Conservation (phyloP, 2,329 filamentous ascomycete genomes). For the Endoconidiophora laricicola region DNA sequence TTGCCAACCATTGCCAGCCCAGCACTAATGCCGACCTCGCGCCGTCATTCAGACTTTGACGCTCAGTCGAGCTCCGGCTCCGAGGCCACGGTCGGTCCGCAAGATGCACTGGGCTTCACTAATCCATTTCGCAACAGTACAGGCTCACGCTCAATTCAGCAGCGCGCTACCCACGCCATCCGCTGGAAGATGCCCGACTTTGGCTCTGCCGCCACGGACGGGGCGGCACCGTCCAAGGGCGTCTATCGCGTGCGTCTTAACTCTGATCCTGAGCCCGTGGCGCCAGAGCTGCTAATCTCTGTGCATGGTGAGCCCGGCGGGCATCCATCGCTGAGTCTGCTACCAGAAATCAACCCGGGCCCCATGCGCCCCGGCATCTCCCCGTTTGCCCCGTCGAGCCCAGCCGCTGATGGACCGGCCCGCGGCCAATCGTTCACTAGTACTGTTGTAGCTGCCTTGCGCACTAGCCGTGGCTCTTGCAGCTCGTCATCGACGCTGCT, state of each 20-base stretch:
- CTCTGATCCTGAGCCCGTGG: slow-evolving; percentile 8
- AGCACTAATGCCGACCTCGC: slow-evolving; percentile 20
- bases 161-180: slow-evolving; percentile 3
- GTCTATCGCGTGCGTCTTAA: slow-evolving; percentile 8
- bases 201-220: not conserved
- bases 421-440: slow-evolving; percentile 15
- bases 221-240: not conserved
- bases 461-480: slow-evolving; percentile 12
- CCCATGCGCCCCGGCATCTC: slow-evolving; percentile 9
- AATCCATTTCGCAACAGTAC: slow-evolving; percentile 2
- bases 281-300: slow-evolving; percentile 7
- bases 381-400: slow-evolving; percentile 9
- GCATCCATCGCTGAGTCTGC: not conserved
- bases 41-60: slow-evolving; percentile 9
- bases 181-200: slow-evolving; percentile 12
- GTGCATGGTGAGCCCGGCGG: not conserved
- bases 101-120: not conserved
- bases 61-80: not conserved
- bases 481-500: slow-evolving; percentile 13
- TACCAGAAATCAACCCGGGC: not conserved
- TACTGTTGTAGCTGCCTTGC: not conserved
- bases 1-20: slow-evolving; percentile 20
- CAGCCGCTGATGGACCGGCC: slow-evolving; percentile 16
- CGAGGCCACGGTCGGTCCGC: not conserved
- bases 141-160: not conserved